Base-by-base conservation (phyloP, 257 asterid genomes). In the Cruciata laevipes region DNA sequence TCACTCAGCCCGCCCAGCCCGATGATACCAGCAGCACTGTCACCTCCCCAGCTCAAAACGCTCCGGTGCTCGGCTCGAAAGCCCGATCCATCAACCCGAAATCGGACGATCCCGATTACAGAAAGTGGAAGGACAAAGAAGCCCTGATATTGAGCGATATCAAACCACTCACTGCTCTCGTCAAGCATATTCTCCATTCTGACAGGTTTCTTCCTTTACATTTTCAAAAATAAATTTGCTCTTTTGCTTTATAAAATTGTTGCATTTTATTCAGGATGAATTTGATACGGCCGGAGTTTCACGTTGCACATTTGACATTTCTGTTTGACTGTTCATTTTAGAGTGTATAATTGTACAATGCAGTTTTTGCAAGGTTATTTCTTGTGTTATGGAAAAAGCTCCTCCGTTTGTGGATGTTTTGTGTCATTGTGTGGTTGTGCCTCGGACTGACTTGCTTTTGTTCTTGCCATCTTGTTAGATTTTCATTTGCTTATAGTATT, bases 121-220 rank as follows among this genome's bases (percentile, higher is more conserved):
- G 92, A 56, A 89, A 76, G 69, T 87, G 98, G 98, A 85, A 86
- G 59, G 79, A 63, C 42, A 79, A 75, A 67, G 96, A 91, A 84
- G 72, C 87, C 0, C 78, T 85, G 63, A 89, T 91, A 55, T 88
- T 82, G 38, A 73, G 75, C 33, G 98, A 91, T 32, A 80, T 89
- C 60, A 87, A 87, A 60, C 92, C 95, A 70, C 66, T 87, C 68
- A 75, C 77, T 71, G 70, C 58, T 53, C 86, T 82, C 47, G 73
- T 89, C 62, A 91, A 91, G 69, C 84, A 84, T 58, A 89, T 91
- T 55, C 88, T 91, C 61, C 98, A 91, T 83, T 89, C 96, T 0
- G 31, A 80, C 17, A 87, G 93, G 96, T 88, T 31, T 37, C 53
- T 32, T 18, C 16, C 9, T 6, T 31, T 57, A 23, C 60, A 2